phyloP scores from a whole-genome alignment of 2,329 filamentous ascomycete genomes.

The Phialophora tarda region DNA sequence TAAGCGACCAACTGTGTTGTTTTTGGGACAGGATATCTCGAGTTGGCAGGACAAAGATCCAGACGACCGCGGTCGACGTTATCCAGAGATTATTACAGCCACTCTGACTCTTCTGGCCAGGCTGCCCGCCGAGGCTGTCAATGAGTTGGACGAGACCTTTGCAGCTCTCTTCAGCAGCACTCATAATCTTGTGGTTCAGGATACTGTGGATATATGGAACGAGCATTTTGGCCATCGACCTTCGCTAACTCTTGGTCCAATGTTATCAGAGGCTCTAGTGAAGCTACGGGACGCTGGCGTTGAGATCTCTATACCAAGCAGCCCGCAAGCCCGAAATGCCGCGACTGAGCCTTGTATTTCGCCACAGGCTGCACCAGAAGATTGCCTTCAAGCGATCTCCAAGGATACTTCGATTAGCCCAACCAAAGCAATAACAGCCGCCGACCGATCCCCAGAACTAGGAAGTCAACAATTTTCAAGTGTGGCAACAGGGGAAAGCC shows the following conservation, averaged over 20 bases:
- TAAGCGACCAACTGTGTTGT: conserved; percentile 41
- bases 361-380: background rate
- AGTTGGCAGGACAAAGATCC: background rate
- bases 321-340: background rate
- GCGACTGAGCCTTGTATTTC: background rate
- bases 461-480: conserved; percentile 20
- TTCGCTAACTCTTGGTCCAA: conserved; percentile 67
- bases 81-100: background rate
- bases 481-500: background rate
- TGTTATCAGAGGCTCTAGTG: conserved; percentile 65
- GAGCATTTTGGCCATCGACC: conserved; percentile 66
- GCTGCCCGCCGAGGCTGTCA: background rate
- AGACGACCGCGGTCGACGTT: background rate
- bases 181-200: conserved; percentile 50
- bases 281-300: conserved; percentile 18
- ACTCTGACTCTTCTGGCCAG: background rate
- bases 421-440: background rate
- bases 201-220: conserved; percentile 71
- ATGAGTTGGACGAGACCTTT: background rate
- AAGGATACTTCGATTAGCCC: background rate
- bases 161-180: background rate
- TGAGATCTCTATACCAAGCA: conserved; percentile 2
- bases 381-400: background rate
- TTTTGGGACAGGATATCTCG: conserved; percentile 40
- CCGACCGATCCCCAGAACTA: conserved; percentile 24